Conservation (phyloP, 2,329 filamentous ascomycete species). For the Fusarium sp. region DNA sequence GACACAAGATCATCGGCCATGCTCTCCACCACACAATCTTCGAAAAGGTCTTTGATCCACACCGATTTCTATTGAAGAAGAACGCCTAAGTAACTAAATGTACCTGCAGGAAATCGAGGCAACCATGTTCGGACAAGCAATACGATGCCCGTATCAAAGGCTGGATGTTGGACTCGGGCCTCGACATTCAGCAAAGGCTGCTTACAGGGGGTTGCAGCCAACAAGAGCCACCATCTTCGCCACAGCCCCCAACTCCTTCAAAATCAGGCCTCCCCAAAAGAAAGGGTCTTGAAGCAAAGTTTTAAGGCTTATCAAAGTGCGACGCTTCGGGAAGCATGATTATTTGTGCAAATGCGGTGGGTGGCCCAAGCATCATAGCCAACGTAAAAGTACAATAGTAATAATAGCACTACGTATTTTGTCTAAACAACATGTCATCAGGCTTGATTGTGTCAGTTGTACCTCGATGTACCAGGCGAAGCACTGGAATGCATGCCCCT, state of each 20-base stretch:
- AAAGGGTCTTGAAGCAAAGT: background rate
- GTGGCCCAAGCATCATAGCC: background rate
- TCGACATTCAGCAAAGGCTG: constrained; percentile 7
- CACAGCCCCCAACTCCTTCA: background rate
- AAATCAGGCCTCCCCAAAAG: background rate
- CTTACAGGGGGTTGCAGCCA: constrained; percentile 8
- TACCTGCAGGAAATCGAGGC: background rate
- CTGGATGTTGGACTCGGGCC: constrained; percentile 11
- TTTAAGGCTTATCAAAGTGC: background rate
- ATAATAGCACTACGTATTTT: background rate
- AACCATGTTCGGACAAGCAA: background rate
- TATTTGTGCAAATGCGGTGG: background rate
- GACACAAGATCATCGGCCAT: background rate
- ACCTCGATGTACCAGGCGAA: background rate
- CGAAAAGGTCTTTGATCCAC: background rate
- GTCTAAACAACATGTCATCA: background rate
- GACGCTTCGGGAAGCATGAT: background rate
- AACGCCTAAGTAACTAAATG: background rate
- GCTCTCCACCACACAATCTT: background rate
- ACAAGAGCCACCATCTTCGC: background rate
- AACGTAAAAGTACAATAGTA: background rate
- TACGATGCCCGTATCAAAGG: background rate
- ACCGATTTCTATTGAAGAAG: background rate
- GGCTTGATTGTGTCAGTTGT: background rate
- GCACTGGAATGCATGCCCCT: background rate